A percentile compares a stretch with the other conserved stretches of the same genome.
phyloP scores from a whole-genome alignment of 257 asterid species.

The Apocynum venetum region DNA sequence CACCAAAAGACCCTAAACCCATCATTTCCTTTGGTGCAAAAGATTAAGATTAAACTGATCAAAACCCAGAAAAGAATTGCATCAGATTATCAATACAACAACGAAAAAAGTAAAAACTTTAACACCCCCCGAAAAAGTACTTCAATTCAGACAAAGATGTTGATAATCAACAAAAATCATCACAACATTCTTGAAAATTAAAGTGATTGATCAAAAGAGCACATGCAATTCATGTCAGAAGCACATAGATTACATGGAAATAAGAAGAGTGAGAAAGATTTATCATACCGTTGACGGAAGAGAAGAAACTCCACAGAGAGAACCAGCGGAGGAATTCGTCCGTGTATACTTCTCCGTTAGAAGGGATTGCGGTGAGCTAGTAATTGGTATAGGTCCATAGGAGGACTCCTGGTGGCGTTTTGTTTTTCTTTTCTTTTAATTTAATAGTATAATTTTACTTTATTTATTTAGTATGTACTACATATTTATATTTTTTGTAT shows the following conservation, averaged over 20 bases:
- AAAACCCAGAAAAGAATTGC: constrained; percentile 24
- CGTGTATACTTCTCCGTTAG: background rate
- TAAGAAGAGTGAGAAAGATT: background rate
- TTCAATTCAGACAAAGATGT: constrained; percentile 1
- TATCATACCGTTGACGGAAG: constrained; percentile 31
- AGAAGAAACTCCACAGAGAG: constrained; percentile 14
- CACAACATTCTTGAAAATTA: background rate
- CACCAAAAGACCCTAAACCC: constrained; percentile 61
- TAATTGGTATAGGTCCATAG: too few species aligned
- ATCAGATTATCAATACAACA: constrained; percentile 9
- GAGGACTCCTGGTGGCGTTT: background rate
- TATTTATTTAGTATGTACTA: too few species aligned
- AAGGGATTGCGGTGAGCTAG: background rate
- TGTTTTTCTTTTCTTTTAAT: background rate
- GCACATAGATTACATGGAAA: background rate
- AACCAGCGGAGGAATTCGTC: constrained; percentile 1
- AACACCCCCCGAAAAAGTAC: background rate
- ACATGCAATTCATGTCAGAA: constrained; percentile 3
- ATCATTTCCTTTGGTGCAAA: constrained; percentile 36
- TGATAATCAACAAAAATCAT: background rate
- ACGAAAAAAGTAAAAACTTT: background rate
- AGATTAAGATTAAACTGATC: constrained; percentile 25
- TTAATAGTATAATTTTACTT: background rate
- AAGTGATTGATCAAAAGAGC: background rate
- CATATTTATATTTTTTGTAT: too few species aligned